Conservation (phyloP, 371 early-diverging fungal genomes). For the Syncephalastrum sp. region DNA sequence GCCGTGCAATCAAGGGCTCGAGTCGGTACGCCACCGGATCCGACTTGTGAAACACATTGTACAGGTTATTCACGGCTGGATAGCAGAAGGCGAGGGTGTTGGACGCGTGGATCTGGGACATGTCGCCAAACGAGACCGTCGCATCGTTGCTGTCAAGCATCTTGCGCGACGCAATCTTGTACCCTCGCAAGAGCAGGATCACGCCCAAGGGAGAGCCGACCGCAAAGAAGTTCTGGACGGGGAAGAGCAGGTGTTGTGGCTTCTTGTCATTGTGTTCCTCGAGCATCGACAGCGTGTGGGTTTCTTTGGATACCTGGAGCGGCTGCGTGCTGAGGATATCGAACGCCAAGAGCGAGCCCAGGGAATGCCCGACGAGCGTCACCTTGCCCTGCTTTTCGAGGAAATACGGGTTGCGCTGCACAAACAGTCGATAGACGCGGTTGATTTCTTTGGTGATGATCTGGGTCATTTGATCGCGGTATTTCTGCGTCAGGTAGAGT, state of each 20-base stretch:
- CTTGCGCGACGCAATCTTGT: slow-evolving; percentile 55
- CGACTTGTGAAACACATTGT: slow-evolving; percentile 79
- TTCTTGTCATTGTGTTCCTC: slow-evolving; percentile 18
- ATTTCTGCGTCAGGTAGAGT: slow-evolving; percentile 79
- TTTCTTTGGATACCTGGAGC: slow-evolving; percentile 24
- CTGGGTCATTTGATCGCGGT: slow-evolving; percentile 77
- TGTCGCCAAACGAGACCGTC: slow-evolving; percentile 7
- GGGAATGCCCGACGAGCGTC: slow-evolving; percentile 77
- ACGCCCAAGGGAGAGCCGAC: slow-evolving; percentile 81
- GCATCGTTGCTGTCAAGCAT: slow-evolving; percentile 3
- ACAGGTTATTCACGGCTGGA: slow-evolving; percentile 69
- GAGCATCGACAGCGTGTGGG: slow-evolving; percentile 11
- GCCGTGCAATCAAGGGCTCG: slow-evolving; percentile 67
- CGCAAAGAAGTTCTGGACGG: slow-evolving; percentile 63
- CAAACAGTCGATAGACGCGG: slow-evolving; percentile 69
- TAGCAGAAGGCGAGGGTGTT: slow-evolving; percentile 44
- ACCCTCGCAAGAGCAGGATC: slow-evolving; percentile 72
- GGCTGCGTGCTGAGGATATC: slow-evolving; percentile 77
- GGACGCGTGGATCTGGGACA: slow-evolving; percentile 14
- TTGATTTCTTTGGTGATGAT: slow-evolving; percentile 77
- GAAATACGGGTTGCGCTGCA: slow-evolving; percentile 73
- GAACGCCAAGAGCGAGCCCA: slow-evolving; percentile 79
- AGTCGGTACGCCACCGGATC: slow-evolving; percentile 69
- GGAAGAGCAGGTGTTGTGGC: slow-evolving; percentile 12
- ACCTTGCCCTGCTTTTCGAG: slow-evolving; percentile 66